A percentile compares a stretch with the other conserved stretches of the same genome.
Conservation (phyloP, 345 rosid genomes). For the Bretschneidera sinensis region DNA sequence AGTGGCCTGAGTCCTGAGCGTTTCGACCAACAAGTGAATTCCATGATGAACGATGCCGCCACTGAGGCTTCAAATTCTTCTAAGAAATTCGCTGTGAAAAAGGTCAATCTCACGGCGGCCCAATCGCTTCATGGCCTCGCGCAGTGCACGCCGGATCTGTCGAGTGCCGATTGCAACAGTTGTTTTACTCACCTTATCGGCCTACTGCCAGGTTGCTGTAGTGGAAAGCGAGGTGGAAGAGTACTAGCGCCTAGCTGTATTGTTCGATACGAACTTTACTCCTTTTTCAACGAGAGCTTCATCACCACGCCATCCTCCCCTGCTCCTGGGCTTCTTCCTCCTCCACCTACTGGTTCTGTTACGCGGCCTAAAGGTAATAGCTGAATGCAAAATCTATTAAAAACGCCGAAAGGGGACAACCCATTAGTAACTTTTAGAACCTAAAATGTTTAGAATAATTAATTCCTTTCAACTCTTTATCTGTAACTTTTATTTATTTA, state of each 20-base stretch:
- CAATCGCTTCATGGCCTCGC: conserved; percentile 31
- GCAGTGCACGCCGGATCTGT: conserved; percentile 54
- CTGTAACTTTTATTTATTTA: too few species aligned
- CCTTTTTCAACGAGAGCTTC: conserved; percentile 27
- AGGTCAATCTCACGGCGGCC: conserved; percentile 12
- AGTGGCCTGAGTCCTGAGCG: too few species aligned
- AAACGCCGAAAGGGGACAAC: too few species aligned
- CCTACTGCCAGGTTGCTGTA: conserved; percentile 11
- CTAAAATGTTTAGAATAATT: too few species aligned
- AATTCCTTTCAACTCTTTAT: too few species aligned
- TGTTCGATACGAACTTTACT: conserved; percentile 32
- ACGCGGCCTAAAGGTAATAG: conserved; percentile 5
- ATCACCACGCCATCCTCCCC: neutral
- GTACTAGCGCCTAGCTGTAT: conserved; percentile 38
- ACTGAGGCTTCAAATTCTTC: conserved; percentile 14
- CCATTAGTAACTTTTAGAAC: too few species aligned
- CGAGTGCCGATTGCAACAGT: conserved; percentile 17
- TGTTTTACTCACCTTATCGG: conserved; percentile 30
- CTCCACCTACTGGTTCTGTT: too few species aligned
- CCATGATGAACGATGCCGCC: conserved; percentile 10
- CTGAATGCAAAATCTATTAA: too few species aligned
- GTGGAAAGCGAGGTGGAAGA: conserved; percentile 25
- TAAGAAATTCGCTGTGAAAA: conserved; percentile 28
- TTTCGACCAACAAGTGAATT: conserved; percentile 12
- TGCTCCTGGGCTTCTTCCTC: conserved; percentile 4